phyloP scores from a whole-genome alignment of 768 basidiomycete species.

The Macrolepiota dolichaula region DNA sequence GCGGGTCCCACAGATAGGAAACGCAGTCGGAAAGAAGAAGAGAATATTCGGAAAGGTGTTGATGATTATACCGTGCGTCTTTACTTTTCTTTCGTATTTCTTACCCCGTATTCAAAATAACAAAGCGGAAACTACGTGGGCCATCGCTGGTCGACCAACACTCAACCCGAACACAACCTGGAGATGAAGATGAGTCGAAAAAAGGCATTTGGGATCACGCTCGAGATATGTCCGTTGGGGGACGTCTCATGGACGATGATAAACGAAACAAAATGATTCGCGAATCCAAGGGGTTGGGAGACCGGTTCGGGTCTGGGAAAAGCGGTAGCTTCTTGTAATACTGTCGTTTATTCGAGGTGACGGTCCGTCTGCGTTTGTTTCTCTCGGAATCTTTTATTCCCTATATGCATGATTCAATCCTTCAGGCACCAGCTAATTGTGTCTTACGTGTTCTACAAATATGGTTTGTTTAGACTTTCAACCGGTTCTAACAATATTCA shows the following conservation, averaged over 20 bases:
- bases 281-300: slow-evolving; percentile 79
- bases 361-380: too few relatives aligned
- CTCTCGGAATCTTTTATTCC: too few relatives aligned
- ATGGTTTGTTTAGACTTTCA: too few relatives aligned
- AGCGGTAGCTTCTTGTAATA: slow-evolving; percentile 63
- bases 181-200: slow-evolving; percentile 48
- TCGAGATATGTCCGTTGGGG: slow-evolving; percentile 85
- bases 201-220: slow-evolving; percentile 86
- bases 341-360: neutral
- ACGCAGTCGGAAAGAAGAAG: slow-evolving; percentile 62
- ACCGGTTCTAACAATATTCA: too few relatives aligned
- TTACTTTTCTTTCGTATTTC: neutral
- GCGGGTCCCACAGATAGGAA: slow-evolving; percentile 43
- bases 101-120: neutral
- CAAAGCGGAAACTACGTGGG: slow-evolving; percentile 46
- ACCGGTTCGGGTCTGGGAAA: slow-evolving; percentile 76
- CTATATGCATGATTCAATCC: too few relatives aligned
- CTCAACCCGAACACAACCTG: slow-evolving; percentile 29
- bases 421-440: too few relatives aligned
- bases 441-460: too few relatives aligned
- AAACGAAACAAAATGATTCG: slow-evolving; percentile 74
- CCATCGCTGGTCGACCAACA: slow-evolving; percentile 57
- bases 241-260: slow-evolving; percentile 86
- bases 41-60: slow-evolving; percentile 63
- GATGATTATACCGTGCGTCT: slow-evolving; percentile 73